Base-by-base conservation (phyloP, 352 stramenopile genomes). In the Pythium sp. region DNA sequence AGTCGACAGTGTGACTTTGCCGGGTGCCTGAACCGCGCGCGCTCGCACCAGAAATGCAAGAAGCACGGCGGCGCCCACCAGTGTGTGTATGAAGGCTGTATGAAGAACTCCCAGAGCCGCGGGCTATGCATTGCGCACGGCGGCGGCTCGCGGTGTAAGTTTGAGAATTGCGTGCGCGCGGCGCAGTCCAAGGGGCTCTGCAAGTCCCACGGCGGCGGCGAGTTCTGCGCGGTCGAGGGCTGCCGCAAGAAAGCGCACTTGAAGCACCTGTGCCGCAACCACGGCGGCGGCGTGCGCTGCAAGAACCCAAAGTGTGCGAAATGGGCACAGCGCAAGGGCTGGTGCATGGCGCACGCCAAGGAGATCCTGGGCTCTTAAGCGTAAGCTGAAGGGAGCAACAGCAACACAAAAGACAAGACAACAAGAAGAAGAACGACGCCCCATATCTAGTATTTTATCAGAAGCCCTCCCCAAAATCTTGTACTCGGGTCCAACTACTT, bases 341-440 rank as follows among this genome's bases (percentile, higher is more conserved):
- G 86, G 86, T 95, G 88, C 72, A 95, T 95, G 88, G 84, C 88
- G 57, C 88, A 95, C 65, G 88, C 88, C 46, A 95, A 95, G 72
- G 81, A 93, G 61, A 81, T 87, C 70, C 72, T 84, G 14, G 82
- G 74, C 28, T 69, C 75, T 49, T 90, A 38, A 49, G 32, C 26
- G 20, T 11, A n/a, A 22, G 11, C 20, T 61, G 55, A 47, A 24
- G 9, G 9, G 18, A 43, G 1, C 30, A 38, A 15, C 24, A 30
- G 14, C 38, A 68, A 58, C 30, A 38, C 5, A 63, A 1, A 63
- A 59, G 28, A 32, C 26, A 43, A 20, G 55, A 60, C 41, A 58
- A n/a, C 26, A 38, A 58, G 43, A 51, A 51, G 43, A 51, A 24
- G 43, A 22, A 51, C 18, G 43, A 51, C 43, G 18, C 43, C 28